These are phyloP conservation scores for Calocybe gambosa DNA, from an alignment of 1,284 basidiomycete genomes.

Conservation along the genomic window DNA sequence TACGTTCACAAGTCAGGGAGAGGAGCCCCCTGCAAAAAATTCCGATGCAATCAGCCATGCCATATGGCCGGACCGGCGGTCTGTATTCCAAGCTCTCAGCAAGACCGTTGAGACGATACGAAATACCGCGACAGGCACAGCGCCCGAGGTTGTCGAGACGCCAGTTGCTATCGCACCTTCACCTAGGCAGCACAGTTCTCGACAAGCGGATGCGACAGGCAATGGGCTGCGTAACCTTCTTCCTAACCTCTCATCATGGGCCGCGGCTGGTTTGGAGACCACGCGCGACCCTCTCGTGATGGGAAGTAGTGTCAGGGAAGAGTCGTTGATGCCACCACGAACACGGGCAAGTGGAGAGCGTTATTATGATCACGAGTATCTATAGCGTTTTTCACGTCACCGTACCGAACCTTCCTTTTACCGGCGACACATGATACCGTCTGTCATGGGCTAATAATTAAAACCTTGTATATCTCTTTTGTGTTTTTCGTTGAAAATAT, in stretches of 20 bases:
- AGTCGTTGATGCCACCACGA: constrained; percentile 22
- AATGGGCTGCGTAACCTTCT: constrained; percentile 16
- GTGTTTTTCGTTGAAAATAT: background rate
- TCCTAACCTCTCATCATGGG: constrained; percentile 26
- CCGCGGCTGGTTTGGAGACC: constrained; percentile 21
- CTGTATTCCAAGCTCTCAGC: constrained; percentile 47
- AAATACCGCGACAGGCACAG: constrained; percentile 16
- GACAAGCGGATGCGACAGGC: constrained; percentile 4
- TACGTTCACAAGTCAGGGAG: constrained; percentile 60
- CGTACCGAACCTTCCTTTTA: background rate
- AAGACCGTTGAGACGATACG: constrained; percentile 45
- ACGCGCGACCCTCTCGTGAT: constrained; percentile 24
- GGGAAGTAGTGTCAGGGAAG: constrained; percentile 27
- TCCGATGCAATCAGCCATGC: constrained; percentile 8
- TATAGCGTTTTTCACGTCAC: constrained; percentile 8
- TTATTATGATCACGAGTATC: constrained; percentile 14
- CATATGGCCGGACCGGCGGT: constrained; percentile 33
- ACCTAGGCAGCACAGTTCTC: constrained; percentile 4
- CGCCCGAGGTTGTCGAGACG: constrained; percentile 5
- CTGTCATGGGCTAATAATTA: no score
- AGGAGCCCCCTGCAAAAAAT: constrained; percentile 21
- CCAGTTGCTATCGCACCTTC: constrained; percentile 10
- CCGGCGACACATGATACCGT: no score
- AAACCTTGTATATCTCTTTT: no score
- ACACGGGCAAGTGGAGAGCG: constrained; percentile 13